These are phyloP conservation scores for Globisporangium abappressorium DNA, from an alignment of 352 stramenopile species.

Conservation along the genomic window DNA sequence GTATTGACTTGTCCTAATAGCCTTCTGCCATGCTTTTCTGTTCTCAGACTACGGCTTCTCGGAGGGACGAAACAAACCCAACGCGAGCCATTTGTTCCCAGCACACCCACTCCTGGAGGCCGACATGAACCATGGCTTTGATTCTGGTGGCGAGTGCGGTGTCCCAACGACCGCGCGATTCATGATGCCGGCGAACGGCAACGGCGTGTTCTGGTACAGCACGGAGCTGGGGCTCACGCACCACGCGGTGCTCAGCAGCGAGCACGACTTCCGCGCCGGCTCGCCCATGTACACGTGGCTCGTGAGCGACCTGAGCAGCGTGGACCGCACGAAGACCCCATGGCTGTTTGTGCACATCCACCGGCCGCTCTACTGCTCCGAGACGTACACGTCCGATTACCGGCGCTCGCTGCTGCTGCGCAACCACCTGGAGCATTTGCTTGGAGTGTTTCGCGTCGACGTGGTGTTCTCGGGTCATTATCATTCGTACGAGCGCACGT, in stretches of 20 bases:
- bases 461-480: slow-evolving; percentile 59
- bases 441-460: slow-evolving; percentile 52
- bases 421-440: slow-evolving; percentile 40
- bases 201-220: slow-evolving; percentile 63
- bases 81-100: slow-evolving; percentile 29
- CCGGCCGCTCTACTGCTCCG: slow-evolving; percentile 56
- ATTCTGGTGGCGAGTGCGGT: slow-evolving; percentile 84
- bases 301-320: slow-evolving; percentile 39
- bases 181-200: slow-evolving; percentile 62
- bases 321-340: slow-evolving; percentile 49
- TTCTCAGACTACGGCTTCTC: slow-evolving; percentile 39
- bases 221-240: slow-evolving; percentile 50
- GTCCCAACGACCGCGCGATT: slow-evolving; percentile 74
- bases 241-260: slow-evolving; percentile 47
- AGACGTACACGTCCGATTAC: slow-evolving; percentile 36
- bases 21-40: not conserved
- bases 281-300: slow-evolving; percentile 53
- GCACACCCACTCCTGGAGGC: slow-evolving; percentile 32
- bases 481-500: slow-evolving; percentile 65
- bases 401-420: slow-evolving; percentile 38
- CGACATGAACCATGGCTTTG: slow-evolving; percentile 29
- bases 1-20: not conserved
- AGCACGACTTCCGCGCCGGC: slow-evolving; percentile 49
- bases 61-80: slow-evolving; percentile 21
- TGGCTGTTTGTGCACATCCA: slow-evolving; percentile 67